phyloP scores from a whole-genome alignment of 2,329 filamentous ascomycete genomes.

The Chrysoporthe deuterocubensis region DNA sequence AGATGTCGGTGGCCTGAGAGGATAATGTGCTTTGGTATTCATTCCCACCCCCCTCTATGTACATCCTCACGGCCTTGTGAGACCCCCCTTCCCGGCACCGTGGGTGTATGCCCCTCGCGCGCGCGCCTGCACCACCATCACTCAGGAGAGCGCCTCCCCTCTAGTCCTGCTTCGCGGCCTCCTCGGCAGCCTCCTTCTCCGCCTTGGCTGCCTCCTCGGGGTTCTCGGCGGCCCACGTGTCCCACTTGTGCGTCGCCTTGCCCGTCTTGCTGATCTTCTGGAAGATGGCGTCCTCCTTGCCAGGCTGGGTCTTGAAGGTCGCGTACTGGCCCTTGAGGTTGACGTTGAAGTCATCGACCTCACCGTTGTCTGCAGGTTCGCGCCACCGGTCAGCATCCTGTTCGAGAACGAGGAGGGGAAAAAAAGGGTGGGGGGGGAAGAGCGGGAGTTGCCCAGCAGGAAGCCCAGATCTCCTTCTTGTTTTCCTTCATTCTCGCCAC shows the following conservation, averaged over 20 bases:
- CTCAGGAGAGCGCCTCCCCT: not conserved
- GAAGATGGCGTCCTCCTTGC: conserved; percentile 75
- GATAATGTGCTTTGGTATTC: no score
- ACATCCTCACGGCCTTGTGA: no score
- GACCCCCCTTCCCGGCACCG: no score
- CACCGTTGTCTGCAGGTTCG: conserved; percentile 54
- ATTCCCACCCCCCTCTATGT: no score
- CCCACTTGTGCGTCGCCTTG: conserved; percentile 79
- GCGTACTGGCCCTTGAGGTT: conserved; percentile 86
- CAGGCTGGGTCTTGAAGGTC: conserved; percentile 71
- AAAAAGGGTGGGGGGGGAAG: not conserved
- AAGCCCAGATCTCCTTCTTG: not conserved
- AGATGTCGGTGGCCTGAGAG: no score
- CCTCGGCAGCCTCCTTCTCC: conserved; percentile 2
- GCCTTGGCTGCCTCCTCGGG: conserved; percentile 45
- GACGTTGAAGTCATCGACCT: conserved; percentile 81
- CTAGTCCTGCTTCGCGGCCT: conserved; percentile 5
- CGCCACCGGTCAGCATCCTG: not conserved
- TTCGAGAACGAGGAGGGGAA: no score
- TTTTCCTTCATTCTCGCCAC: no score
- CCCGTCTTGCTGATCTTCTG: conserved; percentile 93
- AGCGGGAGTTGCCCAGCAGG: not conserved
- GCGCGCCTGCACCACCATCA: no score
- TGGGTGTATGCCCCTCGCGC: no score
- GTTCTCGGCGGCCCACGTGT: conserved; percentile 66